Base-by-base conservation (phyloP, 164 flowering plant species). In the Stephania yunnanensis region DNA sequence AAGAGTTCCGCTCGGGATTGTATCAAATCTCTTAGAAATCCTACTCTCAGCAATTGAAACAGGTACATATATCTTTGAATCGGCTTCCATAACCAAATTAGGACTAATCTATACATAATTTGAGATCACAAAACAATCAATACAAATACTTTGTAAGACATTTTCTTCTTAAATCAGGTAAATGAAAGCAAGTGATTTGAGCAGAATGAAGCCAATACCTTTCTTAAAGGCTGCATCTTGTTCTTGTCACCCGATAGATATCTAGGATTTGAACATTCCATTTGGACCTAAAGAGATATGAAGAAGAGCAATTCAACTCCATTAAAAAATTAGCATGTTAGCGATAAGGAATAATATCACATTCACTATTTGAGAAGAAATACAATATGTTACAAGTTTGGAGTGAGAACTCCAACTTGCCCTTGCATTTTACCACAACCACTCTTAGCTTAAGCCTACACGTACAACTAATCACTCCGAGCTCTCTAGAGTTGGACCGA, bases 1-100 rank as follows among this genome's bases (percentile, higher is more conserved):
- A 55, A 92, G 80, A 44, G 97, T 90, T 74, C 93, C 97, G 77
- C 89, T 89, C 68, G 99, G 97, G 75, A 95, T 95, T 58, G 84
- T 78, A 78, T 92, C 91, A 79, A 82, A 93, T 85, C 97, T 90
- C 84, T 80, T 93, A 15, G 91, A 84, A 67, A 95, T 85, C 78
- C 82, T 88, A 61, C 82, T 81, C 86, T 95, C 95, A 45, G 89
- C 89, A 64, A 90, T 82, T 2, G 99, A 93, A n/a, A 95, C 94
- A 68, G 98, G 97, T 70, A 89, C 72, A 76, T 78, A 75, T 76
- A 93, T 74, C 82, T 87, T 83, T 19, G 86, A 83, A 25, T 97
- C 97, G 8, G 64, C 82, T 80, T 87, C 82, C 97, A 95, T 90
- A 63, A 87, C 86, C 73, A 92, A 95, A 76, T 82, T 83, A 65